Evolutionary conservation across 768 basidiomycete species (phyloP), one percentile per base, ranked within the genome.

Genomic region (Boletus reticuloceps): DNA sequence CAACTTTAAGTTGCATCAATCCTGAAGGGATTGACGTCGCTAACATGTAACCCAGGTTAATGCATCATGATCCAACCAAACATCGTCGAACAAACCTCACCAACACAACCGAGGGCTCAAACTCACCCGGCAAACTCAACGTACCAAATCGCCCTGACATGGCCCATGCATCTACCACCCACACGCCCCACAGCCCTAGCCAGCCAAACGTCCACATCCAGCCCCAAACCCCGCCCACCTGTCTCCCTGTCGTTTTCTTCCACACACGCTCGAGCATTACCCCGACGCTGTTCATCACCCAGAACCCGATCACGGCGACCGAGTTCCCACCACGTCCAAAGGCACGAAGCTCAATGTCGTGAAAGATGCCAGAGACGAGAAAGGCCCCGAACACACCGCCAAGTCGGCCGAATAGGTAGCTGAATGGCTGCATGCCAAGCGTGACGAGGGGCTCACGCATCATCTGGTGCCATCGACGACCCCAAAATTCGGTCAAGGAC

Each of bases 401-500:
- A 0, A 67, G 54, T 9, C 78, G 76, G 10, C 87, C 85, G 40
- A 80, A 67, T 6, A 85, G 27, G 44, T 64, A 56, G 7, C 63
- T 59, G 9, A 81, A 59, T 0, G 83, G 82, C 27, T 68, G 71
- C 2, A 70, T 74, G 5, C 84, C 85, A n/a, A 81, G 58, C 3
- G 67, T 63, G 47, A 85, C 64, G 58, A 89, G 82, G n/a, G 72
- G 61, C 46, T 82, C 76, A 3, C 86, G 78, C 65, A 87, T 82
- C 16, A 83, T 51, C 56, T 87, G 85, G 61, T 89, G 88, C 87
- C 86, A 89, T 25, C 82, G 74, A 46, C 59, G 67, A 0, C 79
- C 74, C 88, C 88, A 89, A 43, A 85, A 79, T 8, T 87, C 79
- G 39, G 74, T 71, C 45, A 89, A 63, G 9, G 85, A 86, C 4